These are phyloP conservation scores for Hypoxylon crocopeplum DNA, from an alignment of 495 filamentous ascomycete species.

Conservation along the genomic window DNA sequence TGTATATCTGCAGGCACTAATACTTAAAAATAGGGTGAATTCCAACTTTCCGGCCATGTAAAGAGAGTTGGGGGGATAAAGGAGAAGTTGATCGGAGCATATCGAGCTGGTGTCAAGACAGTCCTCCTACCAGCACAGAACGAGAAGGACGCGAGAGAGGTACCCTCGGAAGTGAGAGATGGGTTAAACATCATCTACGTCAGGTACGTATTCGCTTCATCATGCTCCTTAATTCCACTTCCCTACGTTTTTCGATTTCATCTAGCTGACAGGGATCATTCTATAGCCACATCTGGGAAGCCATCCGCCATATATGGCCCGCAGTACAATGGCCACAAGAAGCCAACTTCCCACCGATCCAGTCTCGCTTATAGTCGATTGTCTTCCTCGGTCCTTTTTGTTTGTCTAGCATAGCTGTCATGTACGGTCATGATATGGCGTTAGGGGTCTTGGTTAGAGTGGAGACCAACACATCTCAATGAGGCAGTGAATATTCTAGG, in stretches of 20 bases:
- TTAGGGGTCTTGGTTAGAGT: slow-evolving; percentile 18
- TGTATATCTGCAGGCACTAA: too few species aligned
- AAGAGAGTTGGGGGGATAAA: slow-evolving; percentile 94
- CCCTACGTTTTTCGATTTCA: slow-evolving; percentile 3
- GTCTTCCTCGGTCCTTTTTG: slow-evolving; percentile 11
- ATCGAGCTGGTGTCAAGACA: slow-evolving; percentile 92
- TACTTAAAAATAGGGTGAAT: slow-evolving; percentile 70
- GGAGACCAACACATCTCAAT: slow-evolving; percentile 5
- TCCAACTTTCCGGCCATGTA: slow-evolving; percentile 86
- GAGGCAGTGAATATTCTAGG: slow-evolving; percentile 17
- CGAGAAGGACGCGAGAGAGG: slow-evolving; percentile 89
- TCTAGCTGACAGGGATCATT: slow-evolving; percentile 36
- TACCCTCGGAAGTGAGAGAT: slow-evolving; percentile 87
- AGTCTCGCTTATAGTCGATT: slow-evolving; percentile 35
- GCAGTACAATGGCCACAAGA: slow-evolving; percentile 80
- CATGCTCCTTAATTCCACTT: neutral
- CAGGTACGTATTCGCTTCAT: slow-evolving; percentile 60
- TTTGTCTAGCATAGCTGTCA: slow-evolving; percentile 17
- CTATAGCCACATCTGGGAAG: slow-evolving; percentile 85
- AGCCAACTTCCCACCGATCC: slow-evolving; percentile 50
- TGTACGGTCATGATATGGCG: slow-evolving; percentile 30
- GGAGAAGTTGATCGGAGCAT: slow-evolving; percentile 96
- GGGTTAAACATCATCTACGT: slow-evolving; percentile 90
- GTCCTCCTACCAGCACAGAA: slow-evolving; percentile 90
- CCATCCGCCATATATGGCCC: slow-evolving; percentile 82